Base-by-base conservation (phyloP, 306 rosid species). In the Vigna angularis region DNA sequence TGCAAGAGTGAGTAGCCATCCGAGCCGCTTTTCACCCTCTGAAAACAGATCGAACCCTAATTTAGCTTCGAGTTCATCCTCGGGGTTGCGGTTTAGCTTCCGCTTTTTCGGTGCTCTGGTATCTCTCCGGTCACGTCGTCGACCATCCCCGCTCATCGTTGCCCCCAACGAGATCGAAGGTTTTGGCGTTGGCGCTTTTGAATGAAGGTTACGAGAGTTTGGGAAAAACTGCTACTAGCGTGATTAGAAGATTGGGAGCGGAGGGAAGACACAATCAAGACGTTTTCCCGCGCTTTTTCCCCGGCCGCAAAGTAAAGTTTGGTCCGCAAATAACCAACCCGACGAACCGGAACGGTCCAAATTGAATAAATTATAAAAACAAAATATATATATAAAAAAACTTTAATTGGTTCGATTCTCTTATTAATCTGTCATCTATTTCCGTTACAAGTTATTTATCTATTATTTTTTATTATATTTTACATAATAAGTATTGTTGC, bases 21-120 rank as follows among this genome's bases (percentile, higher is more conserved):
- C 98, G 38, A 95, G 98, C 47, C 98, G 83, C 42, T 85, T 91
- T 7, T 95, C 93, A 7, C 98, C 98, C 80, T 95, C 98, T 0
- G 97, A 85, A 88, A 95, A 95, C 2, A 83, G 66, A 83, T 88
- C 96, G 79, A 88, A 89, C 65, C 93, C 98, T 77, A 95, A 84
- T 71, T 89, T 95, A 0, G 96, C 82, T 82, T 95, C 98, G 68
- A 93, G 89, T 77, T 89, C 98, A 67, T 92, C 98, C 85, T 85
- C 98, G 8, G 98, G 90, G 52, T n/a, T 86, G 82, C 91, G 90
- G 67, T 85, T 75, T 12, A 86, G 81, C 88, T 85, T 91, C 84
- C 85, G 93, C 90, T 91, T 89, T 88, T 89, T 92, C 58, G 85
- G 75, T 53, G 52, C 75, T 51, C 88, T 75, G 53, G 56, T 38